Evolutionary conservation across 805 yeast genomes (phyloP), one percentile per base, ranked within the genome.

Genomic region (Candida boleticola): DNA sequence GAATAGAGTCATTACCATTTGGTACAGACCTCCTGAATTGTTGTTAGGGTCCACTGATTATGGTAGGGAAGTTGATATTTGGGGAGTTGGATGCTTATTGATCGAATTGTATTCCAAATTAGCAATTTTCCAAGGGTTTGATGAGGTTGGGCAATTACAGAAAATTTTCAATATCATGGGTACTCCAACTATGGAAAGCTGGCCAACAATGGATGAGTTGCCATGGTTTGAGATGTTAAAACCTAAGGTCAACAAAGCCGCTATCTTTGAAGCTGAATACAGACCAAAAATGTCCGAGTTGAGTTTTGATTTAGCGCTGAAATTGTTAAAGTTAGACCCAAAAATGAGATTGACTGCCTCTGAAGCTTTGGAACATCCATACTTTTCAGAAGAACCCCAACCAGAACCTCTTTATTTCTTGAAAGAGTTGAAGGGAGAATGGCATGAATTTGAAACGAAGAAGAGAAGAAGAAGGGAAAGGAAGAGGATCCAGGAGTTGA

Each of bases 21-120:
- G 99, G 99, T 92, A 93, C 61, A 76, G 99, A 45, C 99, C 99
- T 1, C 98, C 98, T 0, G 99, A 92, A 61, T 73, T 93, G 25
- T 67, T 93, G 29, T 63, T 93, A 44, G 99, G 99, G 1, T 82
- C 96, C 0, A 90, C 98, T 0, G 83, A 82, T 44, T 93, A 93
- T 63, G 93, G 90, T 0, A 67, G 89, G 31, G 96, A 87, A 53
- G 93, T 93, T 7, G 99, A 93, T 58, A 82, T 89, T 51, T 93
- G 99, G 99, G 97, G 98, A 0, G 82, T 89, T 46, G 99, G 99
- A 2, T 93, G 98, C 66, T 69, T 93, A 20, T 67, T 93, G 45
- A 76, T 89, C 21, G 98, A 93, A 60, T 61, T 93, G 29, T 89
- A 87, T 55, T 77, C 83, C 1, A 77, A 82, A 49, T 65, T 66